Evolutionary conservation across 441 rosid genomes (phyloP), one percentile per base, ranked within the genome.

Genomic region (Croton laevigatus): DNA sequence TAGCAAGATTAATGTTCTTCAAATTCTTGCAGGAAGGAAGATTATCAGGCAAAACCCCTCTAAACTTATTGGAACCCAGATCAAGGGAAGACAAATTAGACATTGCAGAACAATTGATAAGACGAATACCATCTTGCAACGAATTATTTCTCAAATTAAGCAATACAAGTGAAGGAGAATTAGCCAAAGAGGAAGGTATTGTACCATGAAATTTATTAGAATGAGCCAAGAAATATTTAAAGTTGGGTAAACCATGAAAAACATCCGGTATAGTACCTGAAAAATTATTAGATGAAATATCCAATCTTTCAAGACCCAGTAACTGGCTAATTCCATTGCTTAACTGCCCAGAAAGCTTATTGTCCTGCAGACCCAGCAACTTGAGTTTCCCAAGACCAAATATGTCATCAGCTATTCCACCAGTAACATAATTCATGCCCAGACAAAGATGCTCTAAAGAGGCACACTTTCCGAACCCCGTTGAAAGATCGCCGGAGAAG

Each of bases 91-190:
- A 76, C 68, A 93, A 80, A 70, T 66, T 66, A 68, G 67, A 53
- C 92, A 93, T 79, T 38, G 87, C 84, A 20, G 88, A 76, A 76
- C 95, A 91, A 53, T 89, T 88, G 10, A 40, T 40, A 69, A 91
- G 85, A 34, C 6, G 10, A 48, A 93, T 70, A 36, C 60, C 60
- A 76, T 92, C 97, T 6, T 40, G 74, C 75, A 93, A 66, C 0
- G 97, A 87, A 70, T 93, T 93, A 75, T 93, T 93, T 85, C 93
- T 77, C 81, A 93, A 71, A 78, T 86, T 87, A 46, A 93, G 88
- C 70, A 78, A 74, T 60, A 68, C 73, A 73, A 93, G 80, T 14
- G 78, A 71, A 1, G 77, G 75, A 3, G 91, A 88, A 73, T 81
- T 88, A 16, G 89, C 83, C 76, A 93, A 73, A 37, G 97, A 84